phyloP scores from a whole-genome alignment of 352 stramenopile genomes.

The Phytophthora pseudosyringae region DNA sequence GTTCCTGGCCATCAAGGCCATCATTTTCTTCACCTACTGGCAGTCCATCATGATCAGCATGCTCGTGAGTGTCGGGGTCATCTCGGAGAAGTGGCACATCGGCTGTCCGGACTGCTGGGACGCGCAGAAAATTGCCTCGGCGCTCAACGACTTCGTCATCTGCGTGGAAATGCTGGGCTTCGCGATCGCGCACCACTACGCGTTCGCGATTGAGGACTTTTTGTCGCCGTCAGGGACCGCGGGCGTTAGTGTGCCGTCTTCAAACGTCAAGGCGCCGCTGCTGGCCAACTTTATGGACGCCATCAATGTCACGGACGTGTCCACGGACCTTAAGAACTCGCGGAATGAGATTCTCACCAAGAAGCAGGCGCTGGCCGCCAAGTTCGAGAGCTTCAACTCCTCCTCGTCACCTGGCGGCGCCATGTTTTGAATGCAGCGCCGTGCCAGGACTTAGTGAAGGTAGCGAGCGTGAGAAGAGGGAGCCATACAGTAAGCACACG shows the following conservation, averaged over 20 bases:
- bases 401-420: constrained; percentile 53
- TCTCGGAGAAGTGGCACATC: constrained; percentile 87
- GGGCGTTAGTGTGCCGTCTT: constrained; percentile 54
- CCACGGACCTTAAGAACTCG: constrained; percentile 86
- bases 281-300: constrained; percentile 90
- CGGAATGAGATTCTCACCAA: constrained; percentile 89
- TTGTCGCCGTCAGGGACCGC: constrained; percentile 41
- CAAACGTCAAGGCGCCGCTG: constrained; percentile 85
- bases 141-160: constrained; percentile 95
- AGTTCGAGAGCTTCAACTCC: constrained; percentile 83
- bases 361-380: constrained; percentile 86
- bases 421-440: constrained; percentile 54
- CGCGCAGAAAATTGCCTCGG: constrained; percentile 87
- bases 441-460: constrained; percentile 1
- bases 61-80: constrained; percentile 87
- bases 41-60: constrained; percentile 92
- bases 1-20: constrained; percentile 94
- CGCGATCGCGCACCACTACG: constrained; percentile 92
- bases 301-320: constrained; percentile 91
- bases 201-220: constrained; percentile 93
- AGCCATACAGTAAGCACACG: constrained; percentile 38
- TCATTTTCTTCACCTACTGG: constrained; percentile 97
- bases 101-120: constrained; percentile 86
- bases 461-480: constrained; percentile 14
- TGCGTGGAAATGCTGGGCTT: constrained; percentile 96